Percentiles rank a stretch among this genome's conserved stretches.
These are phyloP conservation scores for Tetrapisispora iriomotensis DNA, from an alignment of 805 yeast genomes.

Conservation along the genomic window DNA sequence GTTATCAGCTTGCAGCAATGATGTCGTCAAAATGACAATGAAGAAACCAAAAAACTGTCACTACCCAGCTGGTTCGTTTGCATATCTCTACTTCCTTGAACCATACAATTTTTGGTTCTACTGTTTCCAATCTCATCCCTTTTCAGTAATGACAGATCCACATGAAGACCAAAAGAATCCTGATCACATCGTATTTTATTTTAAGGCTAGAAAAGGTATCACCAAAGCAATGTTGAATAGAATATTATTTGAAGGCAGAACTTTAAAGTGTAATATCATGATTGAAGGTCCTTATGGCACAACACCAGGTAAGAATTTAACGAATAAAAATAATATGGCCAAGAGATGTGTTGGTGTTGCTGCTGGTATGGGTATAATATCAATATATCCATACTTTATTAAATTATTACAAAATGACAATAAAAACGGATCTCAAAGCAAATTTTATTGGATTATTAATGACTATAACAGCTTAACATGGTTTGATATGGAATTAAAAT, in stretches of 20 bases:
- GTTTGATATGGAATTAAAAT: slow-evolving; percentile 36
- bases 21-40: slow-evolving; percentile 33
- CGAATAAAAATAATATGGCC: slow-evolving; percentile 30
- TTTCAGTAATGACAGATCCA: slow-evolving; percentile 41
- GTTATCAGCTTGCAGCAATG: slow-evolving; percentile 21
- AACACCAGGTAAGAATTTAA: slow-evolving; percentile 16
- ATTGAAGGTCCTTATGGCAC: slow-evolving; percentile 60
- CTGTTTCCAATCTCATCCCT: slow-evolving; percentile 56
- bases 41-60: slow-evolving; percentile 39
- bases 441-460: slow-evolving; percentile 56
- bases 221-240: slow-evolving; percentile 36
- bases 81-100: slow-evolving; percentile 47
- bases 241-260: slow-evolving; percentile 24
- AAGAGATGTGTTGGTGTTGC: slow-evolving; percentile 35
- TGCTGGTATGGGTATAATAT: slow-evolving; percentile 48
- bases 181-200: slow-evolving; percentile 30
- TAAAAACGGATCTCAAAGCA: slow-evolving; percentile 21
- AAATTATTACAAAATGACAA: slow-evolving; percentile 16
- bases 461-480: slow-evolving; percentile 41
- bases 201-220: slow-evolving; percentile 50
- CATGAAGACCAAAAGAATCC: slow-evolving; percentile 26
- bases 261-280: slow-evolving; percentile 31
- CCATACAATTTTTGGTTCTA: slow-evolving; percentile 41
- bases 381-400: slow-evolving; percentile 36
- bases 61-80: slow-evolving; percentile 46